Base-by-base conservation (phyloP, 164 flowering plant genomes). In the Aristolochia fimbriata region DNA sequence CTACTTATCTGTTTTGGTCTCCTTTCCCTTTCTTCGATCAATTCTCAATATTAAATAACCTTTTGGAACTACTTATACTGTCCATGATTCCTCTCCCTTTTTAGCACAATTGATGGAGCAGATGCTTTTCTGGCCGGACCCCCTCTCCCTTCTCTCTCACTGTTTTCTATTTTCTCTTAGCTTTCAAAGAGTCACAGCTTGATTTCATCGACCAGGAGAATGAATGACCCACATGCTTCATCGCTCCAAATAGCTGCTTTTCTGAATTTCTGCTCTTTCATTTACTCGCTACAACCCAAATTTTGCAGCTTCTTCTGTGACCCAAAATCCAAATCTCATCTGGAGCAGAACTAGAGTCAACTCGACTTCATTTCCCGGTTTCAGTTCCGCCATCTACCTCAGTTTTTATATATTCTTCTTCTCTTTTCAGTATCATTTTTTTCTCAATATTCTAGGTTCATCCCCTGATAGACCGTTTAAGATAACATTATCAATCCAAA, bases 111-210 rank as follows among this genome's bases (percentile, higher is more conserved):
- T 72, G 72, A 76, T 74, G 60, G 73, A 65, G 64, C 53, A 62
- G 58, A 47, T 66, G 78, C 61, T 65, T 54, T 56, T 67, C 57
- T 37, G 43, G 64, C 70, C 68, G 82, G 85, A 50, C 78, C 82
- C 71, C 48, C 15, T 19, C 11, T 58, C 27, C 49, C 22, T 43
- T 37, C 43, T 37, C 11, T 37, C 43, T 37, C 43, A 0, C 43
- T 37, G 1, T 37, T 37, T 37, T 37, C 8, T 43, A 12, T 47
- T 59, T 37, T 37, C 53, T 58, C 14, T 31, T 15, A 22, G 3
- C 21, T 20, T 51, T 52, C 30, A 10, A 22, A 23, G 55, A 27
- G 48, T 43, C 52, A 57, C 61, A 64, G 57, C 72, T 70, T 74
- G 65, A 67, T 71, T 63, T 72, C 48, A 68, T 69, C 68, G 61